Percentiles rank a stretch among this genome's conserved stretches.
These are phyloP conservation scores for Stephania cephalantha DNA, from an alignment of 164 flowering plant genomes.

Conservation along the genomic window DNA sequence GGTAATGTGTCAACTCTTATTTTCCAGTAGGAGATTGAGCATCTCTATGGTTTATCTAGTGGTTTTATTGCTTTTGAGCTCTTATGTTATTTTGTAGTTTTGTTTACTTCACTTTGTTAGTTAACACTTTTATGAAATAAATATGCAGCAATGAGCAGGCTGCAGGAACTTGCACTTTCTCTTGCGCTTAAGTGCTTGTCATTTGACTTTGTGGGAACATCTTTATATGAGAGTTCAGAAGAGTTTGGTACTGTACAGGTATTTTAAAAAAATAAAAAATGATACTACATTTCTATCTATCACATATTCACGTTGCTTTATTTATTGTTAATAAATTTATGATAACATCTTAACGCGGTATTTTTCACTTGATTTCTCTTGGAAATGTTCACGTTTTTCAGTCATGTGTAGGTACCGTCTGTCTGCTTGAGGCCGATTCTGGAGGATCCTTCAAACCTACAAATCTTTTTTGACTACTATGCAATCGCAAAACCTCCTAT, in stretches of 20 bases:
- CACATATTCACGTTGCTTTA: not conserved
- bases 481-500: slow-evolving; percentile 67
- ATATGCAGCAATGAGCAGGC: slow-evolving; percentile 50
- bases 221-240: slow-evolving; percentile 96
- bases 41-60: not conserved
- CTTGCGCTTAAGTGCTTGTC: slow-evolving; percentile 83
- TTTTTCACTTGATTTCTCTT: slow-evolving; percentile 3
- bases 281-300: not conserved
- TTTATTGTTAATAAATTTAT: too few relatives aligned
- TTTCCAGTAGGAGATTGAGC: not conserved
- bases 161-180: slow-evolving; percentile 83
- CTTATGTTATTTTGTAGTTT: slow-evolving; percentile 1
- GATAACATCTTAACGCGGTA: too few relatives aligned
- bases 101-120: not conserved
- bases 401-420: slow-evolving; percentile 64
- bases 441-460: slow-evolving; percentile 85
- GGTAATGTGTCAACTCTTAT: slow-evolving; percentile 37
- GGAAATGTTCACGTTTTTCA: slow-evolving; percentile 9
- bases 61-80: not conserved
- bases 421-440: slow-evolving; percentile 77
- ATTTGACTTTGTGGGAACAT: slow-evolving; percentile 94
- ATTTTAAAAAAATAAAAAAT: too few relatives aligned
- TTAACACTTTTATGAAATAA: slow-evolving; percentile 8
- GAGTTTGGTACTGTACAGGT: slow-evolving; percentile 99
- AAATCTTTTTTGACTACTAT: slow-evolving; percentile 95